Evolutionary conservation across 1,284 basidiomycete genomes (phyloP), one percentile per base, ranked within the genome.

Genomic region (Chondrostereum purpureum): DNA sequence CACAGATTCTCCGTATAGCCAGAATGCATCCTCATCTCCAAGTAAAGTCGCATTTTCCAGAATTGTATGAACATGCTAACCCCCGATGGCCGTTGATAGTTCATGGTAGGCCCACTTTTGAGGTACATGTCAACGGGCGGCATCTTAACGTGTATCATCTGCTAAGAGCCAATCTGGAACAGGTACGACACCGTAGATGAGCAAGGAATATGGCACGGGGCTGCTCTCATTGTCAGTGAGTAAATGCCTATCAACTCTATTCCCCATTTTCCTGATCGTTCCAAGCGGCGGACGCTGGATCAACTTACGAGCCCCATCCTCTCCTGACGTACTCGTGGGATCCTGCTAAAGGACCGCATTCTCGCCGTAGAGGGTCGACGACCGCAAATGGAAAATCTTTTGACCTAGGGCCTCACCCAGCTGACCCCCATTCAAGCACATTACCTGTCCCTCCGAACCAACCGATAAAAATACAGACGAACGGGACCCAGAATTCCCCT

Each of bases 61-160:
- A 36, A 47, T 14, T 31, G 19, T 18, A 6, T 35, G 34, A 20
- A 27, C 20, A 36, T 16, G 14, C 17, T 31, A 47, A 45, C 41
- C 50, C 47, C 73, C 70, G 16, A 42, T 31, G 21, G 44, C 20
- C 44, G 42, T 27, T 37, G 8, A 39, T 38, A 87, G 68, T 78
- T 88, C 51, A 88, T 88, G 85, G 82, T 80, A 44, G 93, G 93
- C 1, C 94, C 94, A 10, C 72, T 98, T 34, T 68, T 99, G 51
- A 80, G 86, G 50, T 72, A 51, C 23, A 58, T 53, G 39, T 40
- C 35, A 22, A 5, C 42, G 16, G 23, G 49, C 17, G 22, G 39
- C 45, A 44, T 45, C 18, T 40, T 21, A 33, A 12, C 33, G 12
- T 13, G 36, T 37, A 5, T 16, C 23, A 13, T 50, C 11, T 24